Conservation (phyloP, 108 stramenopile genomes). For the Nitzschia sp. region DNA sequence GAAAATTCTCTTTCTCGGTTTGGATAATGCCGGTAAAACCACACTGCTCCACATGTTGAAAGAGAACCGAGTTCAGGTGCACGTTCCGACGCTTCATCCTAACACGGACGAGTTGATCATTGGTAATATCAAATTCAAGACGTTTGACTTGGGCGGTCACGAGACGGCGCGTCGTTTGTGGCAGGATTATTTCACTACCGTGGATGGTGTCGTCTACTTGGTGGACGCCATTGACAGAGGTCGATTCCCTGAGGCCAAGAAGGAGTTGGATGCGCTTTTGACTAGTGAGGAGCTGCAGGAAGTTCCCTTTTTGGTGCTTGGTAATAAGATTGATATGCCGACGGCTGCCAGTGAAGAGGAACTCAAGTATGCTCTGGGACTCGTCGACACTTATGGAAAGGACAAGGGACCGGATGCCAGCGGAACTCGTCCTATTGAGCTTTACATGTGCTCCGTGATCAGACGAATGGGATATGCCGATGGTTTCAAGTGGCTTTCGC, state of each 20-base stretch:
- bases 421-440: constrained; percentile 93
- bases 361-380: constrained; percentile 94
- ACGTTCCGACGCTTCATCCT: constrained; percentile 72
- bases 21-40: constrained; percentile 99
- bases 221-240: constrained; percentile 95
- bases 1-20: constrained; percentile 98
- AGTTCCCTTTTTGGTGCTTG: constrained; percentile 98
- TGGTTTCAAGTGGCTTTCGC: constrained; percentile 97
- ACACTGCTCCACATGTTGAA: constrained; percentile 66
- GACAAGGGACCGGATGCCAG: constrained; percentile 89
- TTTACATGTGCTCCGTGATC: constrained; percentile 99
- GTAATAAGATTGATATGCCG: constrained; percentile 99
- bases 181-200: constrained; percentile 84
- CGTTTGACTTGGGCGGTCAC: constrained; percentile 73
- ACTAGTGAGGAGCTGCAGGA: constrained; percentile 92
- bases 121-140: constrained; percentile 48
- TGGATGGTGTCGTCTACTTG: constrained; percentile 98
- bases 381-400: constrained; percentile 98
- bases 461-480: constrained; percentile 99
- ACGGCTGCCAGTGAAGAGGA: constrained; percentile 95
- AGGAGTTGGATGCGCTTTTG: constrained; percentile 94
- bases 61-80: constrained; percentile 43
- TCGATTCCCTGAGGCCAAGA: constrained; percentile 98
- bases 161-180: constrained; percentile 72
- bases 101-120: constrained; percentile 44